Base-by-base conservation (phyloP, 2,329 filamentous ascomycete species). In the Parastagonospora nodorum region DNA sequence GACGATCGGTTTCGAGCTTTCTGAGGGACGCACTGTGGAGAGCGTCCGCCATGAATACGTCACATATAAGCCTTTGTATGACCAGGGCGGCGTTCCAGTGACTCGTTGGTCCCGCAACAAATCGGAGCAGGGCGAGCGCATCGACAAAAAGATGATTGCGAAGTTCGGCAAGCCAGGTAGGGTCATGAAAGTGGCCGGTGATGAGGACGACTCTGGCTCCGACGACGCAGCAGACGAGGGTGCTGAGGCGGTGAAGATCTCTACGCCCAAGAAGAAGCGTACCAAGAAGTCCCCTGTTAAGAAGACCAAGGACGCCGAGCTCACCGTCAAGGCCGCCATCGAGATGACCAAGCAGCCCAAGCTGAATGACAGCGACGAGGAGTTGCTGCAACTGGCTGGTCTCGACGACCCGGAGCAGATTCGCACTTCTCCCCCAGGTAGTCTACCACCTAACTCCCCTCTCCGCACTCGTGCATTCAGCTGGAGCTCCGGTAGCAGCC, bases 41-140 rank as follows among this genome's bases (percentile, higher is more conserved):
- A 64, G 61, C 43, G 57, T 69, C 2, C 47, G 62, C 1, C 35
- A 60, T 28, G 63, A 71, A 41, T 70, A 70, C 44, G 48, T 57
- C 9, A 50, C 45, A 0, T 61, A 58, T 49, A 65, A 67, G 53
- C 37, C 54, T 0, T 8, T 38, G 0, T 71, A 69, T 45, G 57
- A 69, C 8, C 12, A 32, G 1, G 66, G 66, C 1, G 16, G 55
- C 19, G 53, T 24, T 4, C 61, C 60, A 5, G 37, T 24, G 4
- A 32, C 29, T 8, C 37, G 51, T 2, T 50, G 56, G 24, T 51
- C 30, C 44, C 50, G 45, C 16, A 51, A 57, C 19, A 46, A 49
- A 9, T 57, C 53, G 0, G 45, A 28, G 2, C 32, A 55, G 0
- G 42, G 43, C 8, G 41, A 32, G 1, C 40, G 37, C 4, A 39